Evolutionary conservation across 2,329 filamentous ascomycete species (phyloP), one percentile per base, ranked within the genome.

Genomic region (Camptophora hylomeconis): DNA sequence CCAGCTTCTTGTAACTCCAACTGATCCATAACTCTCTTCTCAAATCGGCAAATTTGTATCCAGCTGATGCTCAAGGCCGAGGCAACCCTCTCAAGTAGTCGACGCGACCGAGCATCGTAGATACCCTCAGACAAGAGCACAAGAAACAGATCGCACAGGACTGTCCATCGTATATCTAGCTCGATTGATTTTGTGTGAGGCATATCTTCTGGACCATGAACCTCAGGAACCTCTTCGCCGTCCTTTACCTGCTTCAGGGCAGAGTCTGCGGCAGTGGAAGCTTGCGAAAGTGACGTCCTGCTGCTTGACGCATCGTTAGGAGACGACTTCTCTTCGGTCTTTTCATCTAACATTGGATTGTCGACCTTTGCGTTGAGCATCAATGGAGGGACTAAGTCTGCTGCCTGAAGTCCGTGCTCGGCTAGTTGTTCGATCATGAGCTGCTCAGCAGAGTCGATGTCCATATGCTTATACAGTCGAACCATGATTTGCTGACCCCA

Each of bases 401-500:
- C 62, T 1, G 89, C 78, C 37, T 83, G 65, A 5, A 98, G 84
- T 4, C 87, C 89, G 56, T 98, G 89, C 33, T 89, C 80, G 8
- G 81, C 78, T 34, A 98, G 65, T 54, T 98, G 89, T 58, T 98
- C 89, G 42, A 98, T 94, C 89, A 98, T 98, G 52, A 98, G 65
- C 60, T 98, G 89, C 56, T 98, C 89, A 34, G 56, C 54, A 18
- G 77, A 64, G 47, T 76, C 84, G 46, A 98, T 92, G 36, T 98
- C 89, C 89, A 98, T 98, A 55, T 98, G 89, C 8, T 73, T 63
- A 52, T 95, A 98, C 8, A 98, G 54, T 14, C 87, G 74, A 36
- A 94, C 74, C 86, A 98, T 98, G 69, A 93, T 92, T 60, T 92
- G 92, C 53, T 98, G 89, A 32, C 80, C 75, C 87, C 87, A 98